Evolutionary conservation across 768 basidiomycete species (phyloP).

Genomic region (Hydnomerulius pinastri): DNA sequence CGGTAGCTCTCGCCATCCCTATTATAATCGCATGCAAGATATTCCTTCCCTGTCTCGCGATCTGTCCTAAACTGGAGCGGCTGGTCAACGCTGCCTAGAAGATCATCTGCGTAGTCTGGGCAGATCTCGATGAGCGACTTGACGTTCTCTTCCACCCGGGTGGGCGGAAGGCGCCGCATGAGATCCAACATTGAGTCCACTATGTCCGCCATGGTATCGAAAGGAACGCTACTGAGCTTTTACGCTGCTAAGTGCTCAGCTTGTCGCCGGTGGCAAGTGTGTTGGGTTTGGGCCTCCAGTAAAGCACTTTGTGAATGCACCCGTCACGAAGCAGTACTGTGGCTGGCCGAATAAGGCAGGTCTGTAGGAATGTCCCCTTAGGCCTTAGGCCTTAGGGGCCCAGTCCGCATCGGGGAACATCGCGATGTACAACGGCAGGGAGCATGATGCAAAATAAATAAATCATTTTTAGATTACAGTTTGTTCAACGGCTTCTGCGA

Average conservation of each 20-base stretch:
- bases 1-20: conserved; percentile 89
- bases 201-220: conserved; percentile 62
- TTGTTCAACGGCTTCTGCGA: too few relatives aligned
- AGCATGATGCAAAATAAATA: too few relatives aligned
- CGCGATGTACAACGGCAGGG: too few relatives aligned
- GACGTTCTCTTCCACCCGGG: conserved; percentile 85
- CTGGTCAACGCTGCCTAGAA: conserved; percentile 93
- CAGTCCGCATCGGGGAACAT: background rate
- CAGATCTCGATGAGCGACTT: conserved; percentile 76
- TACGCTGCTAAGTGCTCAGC: background rate
- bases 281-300: too few relatives aligned
- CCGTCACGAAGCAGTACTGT: too few relatives aligned
- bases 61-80: conserved; percentile 84
- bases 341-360: background rate
- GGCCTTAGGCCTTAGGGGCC: background rate
- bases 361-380: too few relatives aligned
- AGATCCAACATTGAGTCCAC: conserved; percentile 95
- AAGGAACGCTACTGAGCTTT: background rate
- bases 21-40: conserved; percentile 93
- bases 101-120: conserved; percentile 94
- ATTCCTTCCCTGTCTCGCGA: conserved; percentile 80
- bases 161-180: conserved; percentile 94
- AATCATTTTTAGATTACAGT: too few relatives aligned
- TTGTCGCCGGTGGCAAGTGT: background rate
- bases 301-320: too few relatives aligned